These are phyloP conservation scores for Chytriomyces hyalinus DNA, from an alignment of 192 early-diverging fungal species.

Conservation along the genomic window DNA sequence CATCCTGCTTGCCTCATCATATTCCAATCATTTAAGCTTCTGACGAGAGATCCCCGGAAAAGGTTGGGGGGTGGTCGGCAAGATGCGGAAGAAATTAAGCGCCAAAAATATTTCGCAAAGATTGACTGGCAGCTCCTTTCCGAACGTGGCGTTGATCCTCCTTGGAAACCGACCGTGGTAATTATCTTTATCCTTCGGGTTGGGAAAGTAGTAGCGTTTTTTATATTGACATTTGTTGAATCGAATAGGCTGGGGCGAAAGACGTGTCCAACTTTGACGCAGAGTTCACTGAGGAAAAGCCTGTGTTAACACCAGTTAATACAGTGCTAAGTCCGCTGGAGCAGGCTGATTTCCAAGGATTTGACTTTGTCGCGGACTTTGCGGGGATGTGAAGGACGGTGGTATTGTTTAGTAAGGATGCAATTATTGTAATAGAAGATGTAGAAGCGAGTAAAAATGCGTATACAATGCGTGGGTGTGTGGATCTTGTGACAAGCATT, in stretches of 20 bases:
- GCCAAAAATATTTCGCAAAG: slow-evolving; percentile 65
- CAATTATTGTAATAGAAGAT: too few relatives aligned
- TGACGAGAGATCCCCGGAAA: slow-evolving; percentile 62
- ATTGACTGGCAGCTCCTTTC: slow-evolving; percentile 70
- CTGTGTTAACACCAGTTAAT: background rate
- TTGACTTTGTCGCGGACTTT: background rate
- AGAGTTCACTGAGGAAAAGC: slow-evolving; percentile 41
- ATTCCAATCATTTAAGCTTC: slow-evolving; percentile 38
- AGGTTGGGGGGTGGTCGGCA: slow-evolving; percentile 63
- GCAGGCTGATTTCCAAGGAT: background rate
- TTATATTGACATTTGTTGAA: background rate
- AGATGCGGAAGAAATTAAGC: slow-evolving; percentile 63
- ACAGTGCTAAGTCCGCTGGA: background rate
- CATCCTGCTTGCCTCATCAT: too few relatives aligned
- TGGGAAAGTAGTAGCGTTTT: background rate
- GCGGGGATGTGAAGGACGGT: background rate
- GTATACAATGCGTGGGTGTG: too few relatives aligned
- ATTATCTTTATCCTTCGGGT: background rate
- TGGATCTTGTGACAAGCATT: too few relatives aligned
- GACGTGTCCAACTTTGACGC: slow-evolving; percentile 60
- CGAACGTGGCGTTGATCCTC: slow-evolving; percentile 63
- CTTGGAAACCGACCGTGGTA: slow-evolving; percentile 58
- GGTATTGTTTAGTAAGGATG: too few relatives aligned
- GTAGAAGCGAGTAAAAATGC: too few relatives aligned
- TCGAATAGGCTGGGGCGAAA: slow-evolving; percentile 33